Conservation (phyloP, 1,284 basidiomycete species). For the Rhizoctonia solani region DNA sequence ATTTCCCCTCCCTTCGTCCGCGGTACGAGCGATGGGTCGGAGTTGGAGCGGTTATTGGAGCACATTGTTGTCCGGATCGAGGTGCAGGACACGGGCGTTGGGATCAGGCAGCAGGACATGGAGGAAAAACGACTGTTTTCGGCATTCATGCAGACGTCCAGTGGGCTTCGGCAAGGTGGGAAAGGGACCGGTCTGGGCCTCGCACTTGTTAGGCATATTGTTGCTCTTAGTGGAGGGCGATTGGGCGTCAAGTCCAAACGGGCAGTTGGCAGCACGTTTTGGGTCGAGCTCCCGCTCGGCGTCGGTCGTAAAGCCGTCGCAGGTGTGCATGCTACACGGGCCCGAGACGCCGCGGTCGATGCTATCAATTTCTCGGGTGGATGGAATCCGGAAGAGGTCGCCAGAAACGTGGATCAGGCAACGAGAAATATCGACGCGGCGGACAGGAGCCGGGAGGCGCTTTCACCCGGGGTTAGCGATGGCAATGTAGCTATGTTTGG, state of each 20-base stretch:
- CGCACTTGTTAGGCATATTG: slow-evolving; percentile 85
- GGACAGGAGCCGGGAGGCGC: neutral
- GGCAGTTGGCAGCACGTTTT: slow-evolving; percentile 70
- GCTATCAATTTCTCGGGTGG: slow-evolving; percentile 27
- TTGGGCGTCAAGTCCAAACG: slow-evolving; percentile 68
- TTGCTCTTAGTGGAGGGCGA: slow-evolving; percentile 79
- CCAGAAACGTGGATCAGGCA: neutral
- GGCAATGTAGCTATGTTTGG: neutral
- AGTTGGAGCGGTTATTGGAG: slow-evolving; percentile 49
- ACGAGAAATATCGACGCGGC: neutral
- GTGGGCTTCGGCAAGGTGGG: slow-evolving; percentile 53
- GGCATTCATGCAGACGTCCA: slow-evolving; percentile 35
- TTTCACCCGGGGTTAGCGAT: neutral
- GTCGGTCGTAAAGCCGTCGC: slow-evolving; percentile 31
- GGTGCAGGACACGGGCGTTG: slow-evolving; percentile 77
- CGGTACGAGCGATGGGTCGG: slow-evolving; percentile 22
- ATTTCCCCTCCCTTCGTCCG: neutral
- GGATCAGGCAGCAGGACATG: slow-evolving; percentile 72
- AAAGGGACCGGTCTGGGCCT: slow-evolving; percentile 87
- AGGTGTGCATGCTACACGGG: slow-evolving; percentile 16
- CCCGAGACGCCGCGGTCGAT: slow-evolving; percentile 24
- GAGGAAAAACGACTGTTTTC: slow-evolving; percentile 69
- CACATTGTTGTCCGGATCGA: slow-evolving; percentile 78
- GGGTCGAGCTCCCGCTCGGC: slow-evolving; percentile 63
- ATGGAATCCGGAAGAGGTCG: neutral